A percentile compares a stretch with the other conserved stretches of the same genome.
phyloP scores from a whole-genome alignment of 2,329 filamentous ascomycete species.

The Fonsecaea pedrosoi region DNA sequence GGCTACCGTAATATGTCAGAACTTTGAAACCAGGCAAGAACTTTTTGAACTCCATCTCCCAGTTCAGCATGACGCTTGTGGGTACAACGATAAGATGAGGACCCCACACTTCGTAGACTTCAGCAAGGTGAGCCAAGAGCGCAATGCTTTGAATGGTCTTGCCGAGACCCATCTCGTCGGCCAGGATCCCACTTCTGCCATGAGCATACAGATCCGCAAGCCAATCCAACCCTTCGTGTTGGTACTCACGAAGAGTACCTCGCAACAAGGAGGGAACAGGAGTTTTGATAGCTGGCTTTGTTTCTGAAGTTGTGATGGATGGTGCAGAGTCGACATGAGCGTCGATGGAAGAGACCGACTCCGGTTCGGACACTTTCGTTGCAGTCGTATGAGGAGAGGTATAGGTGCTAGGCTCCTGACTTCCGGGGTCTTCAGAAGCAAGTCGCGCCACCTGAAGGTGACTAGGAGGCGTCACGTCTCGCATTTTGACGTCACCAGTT shows the following conservation, averaged over 20 bases:
- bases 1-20: conserved; percentile 91
- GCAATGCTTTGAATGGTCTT: conserved; percentile 99
- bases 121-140: conserved; percentile 87
- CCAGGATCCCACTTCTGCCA: conserved; percentile 92
- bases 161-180: conserved; percentile 97
- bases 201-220: conserved; percentile 90
- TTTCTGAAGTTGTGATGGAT: conserved; percentile 35
- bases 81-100: conserved; percentile 95
- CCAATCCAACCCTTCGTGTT: conserved; percentile 97
- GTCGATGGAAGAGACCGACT: conserved; percentile 53
- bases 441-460: conserved; percentile 12
- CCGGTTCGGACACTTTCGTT: conserved; percentile 54
- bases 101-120: conserved; percentile 89
- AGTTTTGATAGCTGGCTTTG: conserved; percentile 34
- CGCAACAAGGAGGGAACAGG: conserved; percentile 75
- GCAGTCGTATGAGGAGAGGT: conserved; percentile 52
- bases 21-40: conserved; percentile 98
- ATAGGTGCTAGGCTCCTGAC: conserved; percentile 46
- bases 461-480: conserved; percentile 17
- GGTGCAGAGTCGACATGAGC: conserved; percentile 40
- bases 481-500: conserved; percentile 7
- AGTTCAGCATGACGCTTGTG: conserved; percentile 98
- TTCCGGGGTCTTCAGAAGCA: conserved; percentile 25
- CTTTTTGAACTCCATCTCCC: conserved; percentile 99
- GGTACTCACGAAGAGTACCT: conserved; percentile 90